Evolutionary conservation across 2,329 filamentous ascomycete species (phyloP), one percentile per base, ranked within the genome.

Genomic region (Rhynchosporium secalis): DNA sequence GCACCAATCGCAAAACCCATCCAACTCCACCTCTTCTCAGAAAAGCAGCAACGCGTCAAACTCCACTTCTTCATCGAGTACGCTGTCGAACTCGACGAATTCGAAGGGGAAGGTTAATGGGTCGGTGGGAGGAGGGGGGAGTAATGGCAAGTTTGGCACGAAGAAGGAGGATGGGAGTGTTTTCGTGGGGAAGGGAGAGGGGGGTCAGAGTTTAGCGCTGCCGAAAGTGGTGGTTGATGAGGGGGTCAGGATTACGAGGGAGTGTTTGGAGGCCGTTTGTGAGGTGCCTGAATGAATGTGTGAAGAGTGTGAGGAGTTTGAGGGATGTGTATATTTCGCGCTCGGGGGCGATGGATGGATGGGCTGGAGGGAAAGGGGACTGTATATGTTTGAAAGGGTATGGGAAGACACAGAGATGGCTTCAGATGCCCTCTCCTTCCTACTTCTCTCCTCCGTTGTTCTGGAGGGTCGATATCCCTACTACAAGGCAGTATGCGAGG

Each of bases 221-320:
- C 86, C 87, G 12, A 78, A 81, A 60, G 72, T 77, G 2, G 84
- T 87, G n/a, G 75, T 88, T 13, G 83, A 87, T 31, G 83, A 89
- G 67, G 84, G 85, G 4, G 76, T 88, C n/a, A 80, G 80, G 66
- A 77, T 83, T 38, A 85, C 85, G 33, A 78, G 81, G 62, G 84
- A 87, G 68, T 81, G 81, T 65, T 76, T 88, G 47, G 84, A 86
- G 65, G 48, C 60, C 40, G 72, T 75, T 72, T 73, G 72, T 65
- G 72, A 74, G 58, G 65, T 74, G 38, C 68, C 64, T 12, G 65
- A 70, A 38, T 69, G 62, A 62, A 46, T 31, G 46, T 36, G 10
- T 12, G 28, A 43, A 12, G 12, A 6, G 52, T 38, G 56, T 43
- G 57, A 54, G 47, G 51, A 31, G 54, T 12, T 38, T 8, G 8